Base-by-base conservation (phyloP, 2,329 filamentous ascomycete genomes). In the Sphaceloma murrayae region DNA sequence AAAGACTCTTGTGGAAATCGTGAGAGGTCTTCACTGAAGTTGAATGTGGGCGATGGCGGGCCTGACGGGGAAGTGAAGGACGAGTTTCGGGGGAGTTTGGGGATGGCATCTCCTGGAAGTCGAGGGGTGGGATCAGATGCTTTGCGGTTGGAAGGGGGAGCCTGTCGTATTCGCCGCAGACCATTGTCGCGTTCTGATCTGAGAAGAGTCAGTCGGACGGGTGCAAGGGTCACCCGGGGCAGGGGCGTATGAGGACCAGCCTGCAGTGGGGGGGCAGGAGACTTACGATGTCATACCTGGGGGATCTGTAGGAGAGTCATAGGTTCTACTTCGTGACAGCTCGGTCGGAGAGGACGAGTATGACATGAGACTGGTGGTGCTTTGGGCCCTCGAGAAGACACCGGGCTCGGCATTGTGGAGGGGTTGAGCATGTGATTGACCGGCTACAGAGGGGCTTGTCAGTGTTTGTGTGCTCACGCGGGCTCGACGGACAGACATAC, bases 1-100 rank as follows among this genome's bases (percentile, higher is more conserved):
- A 98, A 69, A 4, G 91, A 98, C 61, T 98, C 91, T 54, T 85
- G 86, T 1, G 91, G 89, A 60, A 98, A 98, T 40, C 88, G 81
- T 34, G 80, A 81, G 34, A 98, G 75, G 59, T 98, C 91, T 67
- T 96, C 91, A 56, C 78, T 75, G 58, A 87, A 86, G 49, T 76
- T 68, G 31, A 83, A 56, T 5, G 67, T 76, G 17, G 86, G 85
- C 16, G 86, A 87, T 14, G 72, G 69, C 17, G 81, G 79, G 4
- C 73, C 79, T n/a, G 78, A 69, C 6, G 74, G 67, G 18, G 72
- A 70, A 4, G 74, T 70, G 22, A 26, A 32, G n/a, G 34, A 32
- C 24, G 77, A 74, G 24, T 79, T 67, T 50, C 80, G 77, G 47
- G 80, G 71, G 54, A 88, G 75, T 16, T 86, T 88, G 46, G 82